Conservation (phyloP, 495 filamentous ascomycete species). For the Tuber brumale region DNA sequence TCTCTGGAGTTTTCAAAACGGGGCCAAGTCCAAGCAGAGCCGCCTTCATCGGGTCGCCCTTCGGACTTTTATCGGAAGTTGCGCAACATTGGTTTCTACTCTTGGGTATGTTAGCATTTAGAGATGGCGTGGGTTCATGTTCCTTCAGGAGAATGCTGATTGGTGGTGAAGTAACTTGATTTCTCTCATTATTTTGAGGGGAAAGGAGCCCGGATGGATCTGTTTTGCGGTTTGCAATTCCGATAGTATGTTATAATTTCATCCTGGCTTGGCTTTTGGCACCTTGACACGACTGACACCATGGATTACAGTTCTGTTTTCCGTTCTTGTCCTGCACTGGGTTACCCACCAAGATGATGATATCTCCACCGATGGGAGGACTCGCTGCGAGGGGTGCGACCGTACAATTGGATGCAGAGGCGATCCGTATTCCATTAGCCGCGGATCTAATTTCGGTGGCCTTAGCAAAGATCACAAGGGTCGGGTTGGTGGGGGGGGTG, state of each 20-base stretch:
- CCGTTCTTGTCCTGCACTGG: constrained; percentile 41
- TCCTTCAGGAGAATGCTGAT: constrained; percentile 5
- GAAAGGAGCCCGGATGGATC: constrained; percentile 41
- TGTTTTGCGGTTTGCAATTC: constrained; percentile 41
- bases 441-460: constrained; percentile 20
- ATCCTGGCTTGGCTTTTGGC: not conserved
- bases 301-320: constrained; percentile 34
- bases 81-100: constrained; percentile 35
- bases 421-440: constrained; percentile 23
- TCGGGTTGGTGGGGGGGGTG: constrained; percentile 10
- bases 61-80: constrained; percentile 40
- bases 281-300: not conserved
- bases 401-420: constrained; percentile 16
- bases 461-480: constrained; percentile 14
- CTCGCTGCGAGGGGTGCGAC: constrained; percentile 26
- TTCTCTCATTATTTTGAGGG: constrained; percentile 33
- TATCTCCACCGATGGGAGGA: not conserved
- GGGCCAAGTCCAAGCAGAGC: constrained; percentile 27
- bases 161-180: constrained; percentile 33
- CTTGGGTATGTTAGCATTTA: constrained; percentile 27
- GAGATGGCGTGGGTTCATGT: not conserved
- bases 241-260: constrained; percentile 31
- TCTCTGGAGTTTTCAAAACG: constrained; percentile 38
- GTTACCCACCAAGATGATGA: constrained; percentile 40
- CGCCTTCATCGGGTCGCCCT: constrained; percentile 37